Conservation (phyloP, 768 basidiomycete genomes). For the Leccinum broughii region DNA sequence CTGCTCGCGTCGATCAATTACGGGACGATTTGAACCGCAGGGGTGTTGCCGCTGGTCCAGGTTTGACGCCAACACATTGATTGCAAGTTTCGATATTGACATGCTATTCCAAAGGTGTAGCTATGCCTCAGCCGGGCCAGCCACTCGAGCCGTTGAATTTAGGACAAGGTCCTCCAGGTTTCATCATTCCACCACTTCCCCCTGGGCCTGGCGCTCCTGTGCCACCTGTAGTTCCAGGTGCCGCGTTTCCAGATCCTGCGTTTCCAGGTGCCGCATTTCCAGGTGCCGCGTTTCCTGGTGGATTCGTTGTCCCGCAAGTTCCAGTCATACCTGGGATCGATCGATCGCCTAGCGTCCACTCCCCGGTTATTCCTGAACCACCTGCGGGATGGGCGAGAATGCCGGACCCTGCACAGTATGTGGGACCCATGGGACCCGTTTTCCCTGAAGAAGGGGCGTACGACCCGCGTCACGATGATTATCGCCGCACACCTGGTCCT, state of each 20-base stretch:
- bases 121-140: conserved; percentile 26
- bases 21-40: conserved; percentile 46
- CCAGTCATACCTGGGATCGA: conserved; percentile 27
- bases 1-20: conserved; percentile 57
- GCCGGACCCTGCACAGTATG: conserved; percentile 24
- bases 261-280: conserved; percentile 11
- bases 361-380: conserved; percentile 30
- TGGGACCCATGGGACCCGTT: conserved; percentile 29
- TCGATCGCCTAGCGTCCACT: conserved; percentile 4
- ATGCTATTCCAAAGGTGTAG: conserved; percentile 14
- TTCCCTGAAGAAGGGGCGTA: conserved; percentile 37
- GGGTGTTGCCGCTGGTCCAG: conserved; percentile 41
- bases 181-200: conserved; percentile 28
- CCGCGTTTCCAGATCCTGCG: conserved; percentile 5
- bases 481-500: conserved; percentile 8
- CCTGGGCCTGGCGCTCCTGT: conserved; percentile 12
- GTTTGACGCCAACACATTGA: conserved; percentile 26
- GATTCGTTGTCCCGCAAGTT: conserved; percentile 20
- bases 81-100: conserved; percentile 1
- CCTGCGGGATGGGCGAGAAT: conserved; percentile 19
- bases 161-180: conserved; percentile 15
- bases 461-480: background rate
- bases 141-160: background rate
- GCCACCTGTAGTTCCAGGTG: conserved; percentile 20
- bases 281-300: conserved; percentile 12